These are phyloP conservation scores for Xylaria sp. DNA, from an alignment of 2,329 filamentous ascomycete genomes.

Conservation along the genomic window DNA sequence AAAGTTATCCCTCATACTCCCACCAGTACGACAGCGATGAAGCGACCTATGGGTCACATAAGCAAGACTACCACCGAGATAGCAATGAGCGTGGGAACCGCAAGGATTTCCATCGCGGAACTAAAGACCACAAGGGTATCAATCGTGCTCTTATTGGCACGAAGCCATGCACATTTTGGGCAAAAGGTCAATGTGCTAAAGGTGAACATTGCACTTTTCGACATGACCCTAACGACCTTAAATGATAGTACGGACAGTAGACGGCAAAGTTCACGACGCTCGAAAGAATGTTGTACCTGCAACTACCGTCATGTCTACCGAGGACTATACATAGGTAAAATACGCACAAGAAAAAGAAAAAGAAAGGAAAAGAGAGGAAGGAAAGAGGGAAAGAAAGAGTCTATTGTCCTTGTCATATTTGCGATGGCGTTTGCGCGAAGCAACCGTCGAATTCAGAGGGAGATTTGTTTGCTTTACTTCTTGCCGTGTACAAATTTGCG, in stretches of 20 bases:
- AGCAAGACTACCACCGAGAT: constrained; percentile 37
- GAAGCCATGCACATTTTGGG: constrained; percentile 75
- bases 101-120: constrained; percentile 55
- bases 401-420: background rate
- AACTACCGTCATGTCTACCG: background rate
- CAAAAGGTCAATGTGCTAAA: constrained; percentile 76
- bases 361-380: background rate
- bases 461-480: background rate
- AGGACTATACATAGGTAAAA: background rate
- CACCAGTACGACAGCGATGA: constrained; percentile 31
- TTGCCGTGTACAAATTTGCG: constrained; percentile 2
- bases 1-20: constrained; percentile 28
- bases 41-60: constrained; percentile 21
- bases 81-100: constrained; percentile 47
- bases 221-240: constrained; percentile 62
- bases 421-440: background rate
- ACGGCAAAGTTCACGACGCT: background rate
- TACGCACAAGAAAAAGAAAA: background rate
- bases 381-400: background rate
- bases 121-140: constrained; percentile 55
- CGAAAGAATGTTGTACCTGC: too few relatives aligned
- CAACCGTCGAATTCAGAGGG: background rate
- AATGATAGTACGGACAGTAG: constrained; percentile 28
- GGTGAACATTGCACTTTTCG: constrained; percentile 79
- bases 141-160: constrained; percentile 71